Evolutionary conservation across 2,329 filamentous ascomycete species (phyloP).

Genomic region (Diaporthe citrichinensis): DNA sequence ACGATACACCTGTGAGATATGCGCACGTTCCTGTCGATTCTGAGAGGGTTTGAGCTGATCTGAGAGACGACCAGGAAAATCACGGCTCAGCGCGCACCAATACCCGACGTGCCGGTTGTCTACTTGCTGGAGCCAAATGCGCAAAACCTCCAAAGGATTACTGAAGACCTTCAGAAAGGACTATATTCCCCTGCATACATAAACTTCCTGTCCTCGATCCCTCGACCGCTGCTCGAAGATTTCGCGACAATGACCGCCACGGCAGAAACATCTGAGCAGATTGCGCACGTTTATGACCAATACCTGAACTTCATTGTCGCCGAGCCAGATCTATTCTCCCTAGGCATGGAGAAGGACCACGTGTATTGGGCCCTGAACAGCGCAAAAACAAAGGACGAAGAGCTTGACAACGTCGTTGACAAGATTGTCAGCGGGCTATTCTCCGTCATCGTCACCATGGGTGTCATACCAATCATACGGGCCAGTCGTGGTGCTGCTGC

Average conservation of each 20-base stretch:
- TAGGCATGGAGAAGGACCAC: slow-evolving; percentile 91
- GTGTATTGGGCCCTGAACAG: slow-evolving; percentile 98
- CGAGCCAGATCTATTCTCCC: slow-evolving; percentile 94
- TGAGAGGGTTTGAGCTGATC: slow-evolving; percentile 4
- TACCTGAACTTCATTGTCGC: slow-evolving; percentile 98
- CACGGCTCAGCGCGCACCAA: slow-evolving; percentile 84
- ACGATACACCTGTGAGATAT: slow-evolving; percentile 87
- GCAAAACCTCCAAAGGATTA: slow-evolving; percentile 86
- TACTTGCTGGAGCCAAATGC: slow-evolving; percentile 94
- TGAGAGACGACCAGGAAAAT: slow-evolving; percentile 73
- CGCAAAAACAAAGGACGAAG: slow-evolving; percentile 88
- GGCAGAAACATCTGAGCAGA: slow-evolving; percentile 87
- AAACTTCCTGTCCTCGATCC: slow-evolving; percentile 96
- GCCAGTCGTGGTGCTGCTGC: slow-evolving; percentile 94
- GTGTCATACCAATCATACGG: slow-evolving; percentile 93
- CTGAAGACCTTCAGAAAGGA: slow-evolving; percentile 85
- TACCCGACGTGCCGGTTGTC: slow-evolving; percentile 95
- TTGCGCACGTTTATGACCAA: slow-evolving; percentile 94
- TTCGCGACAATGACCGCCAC: slow-evolving; percentile 91
- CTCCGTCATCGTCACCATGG: slow-evolving; percentile 98
- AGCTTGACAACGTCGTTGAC: slow-evolving; percentile 89
- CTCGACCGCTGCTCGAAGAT: slow-evolving; percentile 90
- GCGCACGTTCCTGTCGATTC: background rate
- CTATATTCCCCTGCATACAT: slow-evolving; percentile 95
- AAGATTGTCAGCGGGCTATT: slow-evolving; percentile 96